Evolutionary conservation across 306 rosid species (phyloP), one percentile per base, ranked within the genome.

Genomic region (Casuarina glauca): DNA sequence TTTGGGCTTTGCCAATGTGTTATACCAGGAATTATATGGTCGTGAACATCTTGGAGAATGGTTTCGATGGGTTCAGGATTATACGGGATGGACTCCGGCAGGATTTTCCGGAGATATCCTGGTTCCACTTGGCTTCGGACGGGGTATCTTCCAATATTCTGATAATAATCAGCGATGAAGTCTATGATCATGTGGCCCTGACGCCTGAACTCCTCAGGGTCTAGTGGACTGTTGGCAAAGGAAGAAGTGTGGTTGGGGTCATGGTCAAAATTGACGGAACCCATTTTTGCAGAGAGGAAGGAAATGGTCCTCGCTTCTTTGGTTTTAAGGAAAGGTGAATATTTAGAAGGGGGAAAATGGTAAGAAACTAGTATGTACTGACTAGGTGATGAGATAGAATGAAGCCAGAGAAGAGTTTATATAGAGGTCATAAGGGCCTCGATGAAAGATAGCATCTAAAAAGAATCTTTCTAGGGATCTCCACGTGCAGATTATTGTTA

Each of bases 1-100:
- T 60, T 85, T 0, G 89, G 87, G 72, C 66, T 78, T 45, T 75
- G 80, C 87, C 87, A 88, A 70, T 85, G 89, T 10, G 91, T 82
- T 26, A 88, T 9, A 9, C 87, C 87, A 2, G 84, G 89, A 6
- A 87, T 9, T 15, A 87, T 77, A 19, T 71, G 69, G 11, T 70
- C 67, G 6, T n/a, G 20, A 12, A 87, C 78, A 32, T 82, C 90
- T 76, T 54, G 6, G 3, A 87, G 81, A 53, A 87, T 87, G 63
- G 86, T 52, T 60, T 79, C 79, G 5, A 87, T 49, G 1, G 83
- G 52, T 10, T 87, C 85, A 0, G 90, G 86, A 42, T 61, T 3
- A 2, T 45, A 7, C 3, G 88, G 88, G 51, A 81, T 72, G 16
- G 74, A 73, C 20, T 79, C 5, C 4, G 88, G 85, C 3, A 84